A percentile compares a stretch with the other conserved stretches of the same genome.
Evolutionary conservation across 2,329 filamentous ascomycete species (phyloP).

Genomic region (Apiospora pterosperma): DNA sequence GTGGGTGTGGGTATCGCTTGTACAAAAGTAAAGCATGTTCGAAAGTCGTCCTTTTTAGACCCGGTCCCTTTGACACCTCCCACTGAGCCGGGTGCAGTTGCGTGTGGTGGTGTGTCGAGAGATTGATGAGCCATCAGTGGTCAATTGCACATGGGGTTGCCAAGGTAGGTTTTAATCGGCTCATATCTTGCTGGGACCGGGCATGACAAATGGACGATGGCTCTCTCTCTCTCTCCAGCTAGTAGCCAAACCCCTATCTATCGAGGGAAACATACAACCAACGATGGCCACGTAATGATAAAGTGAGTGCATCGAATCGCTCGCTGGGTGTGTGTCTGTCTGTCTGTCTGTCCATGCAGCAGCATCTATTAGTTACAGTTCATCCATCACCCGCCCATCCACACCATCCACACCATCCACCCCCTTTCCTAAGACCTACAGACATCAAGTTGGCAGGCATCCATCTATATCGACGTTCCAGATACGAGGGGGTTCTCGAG

Average conservation of each 20-base stretch:
- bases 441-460: not conserved
- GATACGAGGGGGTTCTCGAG: not conserved
- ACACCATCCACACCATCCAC: not conserved
- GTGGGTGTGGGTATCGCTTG: not conserved
- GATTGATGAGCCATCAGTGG: constrained; percentile 3
- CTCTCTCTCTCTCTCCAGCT: not conserved
- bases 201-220: not conserved
- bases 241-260: not conserved
- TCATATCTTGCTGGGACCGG: not conserved
- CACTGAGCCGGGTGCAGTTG: not conserved
- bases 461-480: not conserved
- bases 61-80: not conserved
- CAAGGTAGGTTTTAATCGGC: not conserved
- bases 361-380: not conserved
- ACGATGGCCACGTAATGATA: not conserved
- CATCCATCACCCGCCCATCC: not conserved
- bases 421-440: not conserved
- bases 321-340: not conserved
- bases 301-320: not conserved
- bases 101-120: not conserved
- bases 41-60: not conserved
- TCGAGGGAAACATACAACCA: not conserved
- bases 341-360: not conserved
- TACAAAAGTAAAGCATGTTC: not conserved
- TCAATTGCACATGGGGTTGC: constrained; percentile 4